A percentile compares a stretch with the other conserved stretches of the same genome.
Evolutionary conservation across 2,329 filamentous ascomycete species (phyloP).

Genomic region (Aspergillus sclerotialis): DNA sequence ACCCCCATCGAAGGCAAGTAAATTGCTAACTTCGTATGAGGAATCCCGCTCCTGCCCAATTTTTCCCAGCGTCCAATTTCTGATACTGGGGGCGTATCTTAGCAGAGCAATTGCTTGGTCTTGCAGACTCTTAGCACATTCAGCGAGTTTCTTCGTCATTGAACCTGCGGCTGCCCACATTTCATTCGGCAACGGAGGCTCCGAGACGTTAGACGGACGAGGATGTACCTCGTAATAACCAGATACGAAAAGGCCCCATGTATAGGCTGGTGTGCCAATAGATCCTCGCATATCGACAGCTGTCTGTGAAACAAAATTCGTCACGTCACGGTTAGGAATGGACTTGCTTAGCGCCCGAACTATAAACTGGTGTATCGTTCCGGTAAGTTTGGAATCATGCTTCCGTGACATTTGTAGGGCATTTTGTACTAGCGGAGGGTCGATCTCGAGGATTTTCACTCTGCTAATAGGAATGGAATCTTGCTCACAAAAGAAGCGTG

Average conservation of each 20-base stretch:
- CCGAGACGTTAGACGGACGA: conserved; percentile 2
- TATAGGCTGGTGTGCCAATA: conserved; percentile 20
- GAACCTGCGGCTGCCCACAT: conserved; percentile 29
- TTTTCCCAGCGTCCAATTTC: conserved; percentile 34
- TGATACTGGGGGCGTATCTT: conserved; percentile 33
- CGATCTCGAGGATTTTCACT: conserved; percentile 26
- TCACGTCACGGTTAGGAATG: conserved; percentile 14
- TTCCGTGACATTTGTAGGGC: conserved; percentile 23
- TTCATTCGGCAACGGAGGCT: conserved; percentile 11
- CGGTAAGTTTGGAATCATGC: conserved; percentile 36
- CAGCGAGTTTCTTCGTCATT: conserved; percentile 26
- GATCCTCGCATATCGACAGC: conserved; percentile 37
- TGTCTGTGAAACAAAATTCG: conserved; percentile 32
- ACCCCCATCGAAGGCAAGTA: conserved; percentile 30
- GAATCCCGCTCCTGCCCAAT: conserved; percentile 31
- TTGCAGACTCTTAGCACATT: conserved; percentile 21
- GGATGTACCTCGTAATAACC: conserved; percentile 20
- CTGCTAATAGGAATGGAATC: conserved; percentile 19
- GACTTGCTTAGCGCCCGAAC: conserved; percentile 29
- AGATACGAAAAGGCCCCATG: conserved; percentile 33
- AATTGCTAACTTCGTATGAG: conserved; percentile 43
- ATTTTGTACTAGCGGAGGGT: conserved; percentile 15
- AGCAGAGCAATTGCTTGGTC: conserved; percentile 40
- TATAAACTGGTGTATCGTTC: conserved; percentile 34
- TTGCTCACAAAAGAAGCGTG: conserved; percentile 21